phyloP scores from a whole-genome alignment of 306 rosid species.

The Casuarina cunninghamiana region DNA sequence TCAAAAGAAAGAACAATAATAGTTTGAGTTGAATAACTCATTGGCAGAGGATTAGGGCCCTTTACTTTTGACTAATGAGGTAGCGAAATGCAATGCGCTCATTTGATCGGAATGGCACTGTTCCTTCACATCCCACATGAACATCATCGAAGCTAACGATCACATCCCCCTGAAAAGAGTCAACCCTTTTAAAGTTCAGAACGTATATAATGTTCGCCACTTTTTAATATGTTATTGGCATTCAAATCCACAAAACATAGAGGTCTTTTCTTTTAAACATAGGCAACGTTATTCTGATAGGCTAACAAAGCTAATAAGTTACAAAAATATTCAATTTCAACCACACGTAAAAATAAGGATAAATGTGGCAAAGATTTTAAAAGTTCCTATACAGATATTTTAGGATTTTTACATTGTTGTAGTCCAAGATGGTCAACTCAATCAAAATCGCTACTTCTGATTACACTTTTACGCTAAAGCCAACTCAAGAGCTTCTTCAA shows the following conservation, averaged over 20 bases:
- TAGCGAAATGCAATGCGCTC: conserved; percentile 94
- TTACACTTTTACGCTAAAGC: conserved; percentile 20
- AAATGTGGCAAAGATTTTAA: conserved; percentile 6
- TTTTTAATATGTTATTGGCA: neutral
- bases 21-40: conserved; percentile 2
- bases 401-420: neutral
- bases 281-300: neutral
- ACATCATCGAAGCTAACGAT: conserved; percentile 89
- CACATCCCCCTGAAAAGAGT: conserved; percentile 82
- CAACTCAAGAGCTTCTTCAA: conserved; percentile 7
- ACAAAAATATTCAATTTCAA: conserved; percentile 7
- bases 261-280: neutral
- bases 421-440: conserved; percentile 9
- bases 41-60: conserved; percentile 26
- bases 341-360: conserved; percentile 24
- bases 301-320: conserved; percentile 14
- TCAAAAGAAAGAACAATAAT: conserved; percentile 4
- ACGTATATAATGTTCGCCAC: neutral
- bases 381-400: neutral
- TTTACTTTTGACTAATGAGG: conserved; percentile 95
- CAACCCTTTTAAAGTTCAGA: conserved; percentile 20
- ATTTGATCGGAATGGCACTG: conserved; percentile 86
- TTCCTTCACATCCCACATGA: conserved; percentile 90
- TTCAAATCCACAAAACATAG: neutral
- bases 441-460: neutral